phyloP scores from a whole-genome alignment of 169 alveolate species.

The Plasmodium gaboni region DNA sequence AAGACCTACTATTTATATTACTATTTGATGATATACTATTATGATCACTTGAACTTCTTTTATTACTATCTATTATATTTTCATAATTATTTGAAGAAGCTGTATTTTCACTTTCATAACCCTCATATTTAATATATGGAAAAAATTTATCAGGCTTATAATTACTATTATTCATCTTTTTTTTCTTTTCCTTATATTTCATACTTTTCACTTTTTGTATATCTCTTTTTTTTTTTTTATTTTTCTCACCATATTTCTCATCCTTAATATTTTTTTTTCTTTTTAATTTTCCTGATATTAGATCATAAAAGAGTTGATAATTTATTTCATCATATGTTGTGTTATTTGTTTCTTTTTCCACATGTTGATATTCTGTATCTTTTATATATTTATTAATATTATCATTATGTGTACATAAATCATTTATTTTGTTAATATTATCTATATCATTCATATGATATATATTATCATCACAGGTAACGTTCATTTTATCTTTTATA shows the following conservation, averaged over 20 bases:
- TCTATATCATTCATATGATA: no score
- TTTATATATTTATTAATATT: no score
- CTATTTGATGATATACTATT: neutral
- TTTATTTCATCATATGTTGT: slow-evolving; percentile 25
- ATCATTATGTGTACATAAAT: no score
- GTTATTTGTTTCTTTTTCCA: neutral
- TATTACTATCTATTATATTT: neutral
- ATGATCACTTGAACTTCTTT: neutral
- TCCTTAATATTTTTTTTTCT: slow-evolving; percentile 4
- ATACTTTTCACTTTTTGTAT: neutral
- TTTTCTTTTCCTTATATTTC: neutral
- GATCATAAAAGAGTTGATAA: slow-evolving; percentile 29
- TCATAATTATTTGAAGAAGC: neutral
- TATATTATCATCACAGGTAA: no score
- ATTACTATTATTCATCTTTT: neutral
- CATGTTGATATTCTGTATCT: neutral
- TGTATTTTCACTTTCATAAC: neutral
- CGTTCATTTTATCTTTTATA: no score
- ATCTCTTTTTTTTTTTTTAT: neutral
- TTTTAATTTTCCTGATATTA: slow-evolving; percentile 33
- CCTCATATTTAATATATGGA: neutral
- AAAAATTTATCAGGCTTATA: neutral
- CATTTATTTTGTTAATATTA: no score
- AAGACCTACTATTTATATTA: no score
- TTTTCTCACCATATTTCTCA: neutral